A percentile compares a stretch with the other conserved stretches of the same genome.
Evolutionary conservation across 306 rosid species (phyloP).

Genomic region (Cicer yamashitae): DNA sequence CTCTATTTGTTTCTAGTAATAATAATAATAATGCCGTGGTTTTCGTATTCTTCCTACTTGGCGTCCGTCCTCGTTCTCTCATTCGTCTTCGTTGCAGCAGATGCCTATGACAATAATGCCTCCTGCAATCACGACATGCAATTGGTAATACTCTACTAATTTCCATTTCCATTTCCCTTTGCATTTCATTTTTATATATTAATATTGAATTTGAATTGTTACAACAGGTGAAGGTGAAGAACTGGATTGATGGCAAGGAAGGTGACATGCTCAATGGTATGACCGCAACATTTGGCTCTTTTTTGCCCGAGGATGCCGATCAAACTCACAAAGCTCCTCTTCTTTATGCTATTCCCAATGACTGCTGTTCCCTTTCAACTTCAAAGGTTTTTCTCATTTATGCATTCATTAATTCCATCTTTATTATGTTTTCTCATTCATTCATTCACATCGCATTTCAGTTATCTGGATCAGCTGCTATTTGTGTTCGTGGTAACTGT

Average conservation of each 20-base stretch:
- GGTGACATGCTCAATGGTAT: constrained; percentile 53
- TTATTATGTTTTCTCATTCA: not conserved
- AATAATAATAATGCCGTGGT: constrained; percentile 25
- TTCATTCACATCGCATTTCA: constrained; percentile 33
- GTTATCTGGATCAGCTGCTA: constrained; percentile 75
- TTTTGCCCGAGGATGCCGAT: constrained; percentile 55
- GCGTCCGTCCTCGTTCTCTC: constrained; percentile 22
- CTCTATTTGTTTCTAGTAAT: no score
- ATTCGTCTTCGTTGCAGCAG: not conserved
- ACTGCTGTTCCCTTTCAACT: constrained; percentile 72
- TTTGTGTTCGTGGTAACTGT: constrained; percentile 79
- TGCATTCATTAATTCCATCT: no score
- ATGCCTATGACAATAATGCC: constrained; percentile 14
- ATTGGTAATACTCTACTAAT: constrained; percentile 33
- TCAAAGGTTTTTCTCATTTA: constrained; percentile 26
- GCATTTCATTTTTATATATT: not conserved
- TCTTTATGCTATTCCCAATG: constrained; percentile 59
- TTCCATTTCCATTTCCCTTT: not conserved
- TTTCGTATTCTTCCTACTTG: constrained; percentile 13
- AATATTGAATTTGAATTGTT: not conserved
- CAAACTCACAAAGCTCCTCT: constrained; percentile 51
- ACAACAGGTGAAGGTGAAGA: constrained; percentile 75
- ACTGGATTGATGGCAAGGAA: constrained; percentile 67
- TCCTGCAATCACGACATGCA: constrained; percentile 28
- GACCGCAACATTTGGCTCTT: constrained; percentile 76